Evolutionary conservation across 1,284 basidiomycete genomes (phyloP), one percentile per base, ranked within the genome.

Genomic region (Malassezia caprae): DNA sequence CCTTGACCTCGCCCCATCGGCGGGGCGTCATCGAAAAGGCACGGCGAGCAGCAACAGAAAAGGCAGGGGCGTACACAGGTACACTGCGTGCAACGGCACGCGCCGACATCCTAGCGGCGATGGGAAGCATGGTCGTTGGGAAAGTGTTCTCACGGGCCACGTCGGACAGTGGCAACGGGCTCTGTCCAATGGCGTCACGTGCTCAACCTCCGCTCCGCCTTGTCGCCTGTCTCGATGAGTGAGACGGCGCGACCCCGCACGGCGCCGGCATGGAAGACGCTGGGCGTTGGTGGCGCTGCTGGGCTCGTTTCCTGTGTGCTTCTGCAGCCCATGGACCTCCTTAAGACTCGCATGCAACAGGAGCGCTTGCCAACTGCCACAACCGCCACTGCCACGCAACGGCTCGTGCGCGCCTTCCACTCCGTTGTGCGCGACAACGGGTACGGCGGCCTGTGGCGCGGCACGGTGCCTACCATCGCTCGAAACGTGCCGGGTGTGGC

Each of bases 1-100:
- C 93, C 80, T 96, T 91, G 72, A 98, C 83, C 55, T 86, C 87
- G 77, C 91, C 67, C 21, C 58, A 64, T 34, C 50, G 51, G 55
- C 51, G 57, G n/a, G 58, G 51, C 3, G 63, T 58, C 23, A 61
- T 48, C 21, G 65, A 66, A 34, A 68, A 63, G 53, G 45, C n/a
- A 44, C 55, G 49, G 24, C 55, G 42, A 11, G 55, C 37, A 12
- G 55, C 49, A 28, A 57, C 8, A 17, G 50, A 19, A 17, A 51
- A 10, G 3, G 55, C 45, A 17, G 49, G 43, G 17, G 45, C 10
- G 23, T 48, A 52, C n/a, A 30, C 23, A 13, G 55, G 49, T 31
- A 39, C 47, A 42, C 41, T 17, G 13, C 43, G 54, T 37, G 34
- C 43, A 15, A 50, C 28, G 8, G 45, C 19, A 19, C 54, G 54